phyloP scores from a whole-genome alignment of 129 eudicot species.

The Silybum marianum region DNA sequence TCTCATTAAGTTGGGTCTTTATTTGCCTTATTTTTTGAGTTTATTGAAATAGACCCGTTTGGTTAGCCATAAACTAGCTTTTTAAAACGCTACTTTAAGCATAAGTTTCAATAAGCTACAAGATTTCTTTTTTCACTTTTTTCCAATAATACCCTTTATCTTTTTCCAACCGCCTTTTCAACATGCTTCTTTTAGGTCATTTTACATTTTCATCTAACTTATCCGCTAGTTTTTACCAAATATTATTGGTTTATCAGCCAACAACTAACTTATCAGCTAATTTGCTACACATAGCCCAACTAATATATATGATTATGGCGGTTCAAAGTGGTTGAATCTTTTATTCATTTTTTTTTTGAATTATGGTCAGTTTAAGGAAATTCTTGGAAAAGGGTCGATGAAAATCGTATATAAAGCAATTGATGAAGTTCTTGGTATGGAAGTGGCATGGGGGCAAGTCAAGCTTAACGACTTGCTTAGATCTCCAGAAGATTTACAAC shows the following conservation, averaged over 20 bases:
- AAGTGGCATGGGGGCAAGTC: conserved; percentile 93
- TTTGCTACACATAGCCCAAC: not conserved
- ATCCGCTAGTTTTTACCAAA: not conserved
- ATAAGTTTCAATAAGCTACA: not conserved
- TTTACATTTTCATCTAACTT: not conserved
- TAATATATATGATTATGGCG: not conserved
- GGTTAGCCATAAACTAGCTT: not conserved
- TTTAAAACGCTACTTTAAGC: not conserved
- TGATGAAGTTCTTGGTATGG: conserved; percentile 82
- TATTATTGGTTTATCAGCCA: not conserved
- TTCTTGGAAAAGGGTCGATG: conserved; percentile 87
- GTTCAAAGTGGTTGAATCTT: conserved; percentile 5
- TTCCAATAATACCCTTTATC: not conserved
- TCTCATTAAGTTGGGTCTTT: not conserved
- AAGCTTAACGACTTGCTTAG: conserved; percentile 59
- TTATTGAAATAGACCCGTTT: not conserved
- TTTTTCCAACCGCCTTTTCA: not conserved
- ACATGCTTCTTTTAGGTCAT: not conserved
- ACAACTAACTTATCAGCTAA: not conserved
- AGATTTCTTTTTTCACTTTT: not conserved
- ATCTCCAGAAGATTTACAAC: conserved; percentile 72
- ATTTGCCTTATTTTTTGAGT: not conserved
- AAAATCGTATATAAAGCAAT: conserved; percentile 83
- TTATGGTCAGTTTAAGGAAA: conserved; percentile 56
- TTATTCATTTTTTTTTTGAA: not conserved